Evolutionary conservation across 129 eudicot genomes (phyloP).

Genomic region (Ambrosia trifida): DNA sequence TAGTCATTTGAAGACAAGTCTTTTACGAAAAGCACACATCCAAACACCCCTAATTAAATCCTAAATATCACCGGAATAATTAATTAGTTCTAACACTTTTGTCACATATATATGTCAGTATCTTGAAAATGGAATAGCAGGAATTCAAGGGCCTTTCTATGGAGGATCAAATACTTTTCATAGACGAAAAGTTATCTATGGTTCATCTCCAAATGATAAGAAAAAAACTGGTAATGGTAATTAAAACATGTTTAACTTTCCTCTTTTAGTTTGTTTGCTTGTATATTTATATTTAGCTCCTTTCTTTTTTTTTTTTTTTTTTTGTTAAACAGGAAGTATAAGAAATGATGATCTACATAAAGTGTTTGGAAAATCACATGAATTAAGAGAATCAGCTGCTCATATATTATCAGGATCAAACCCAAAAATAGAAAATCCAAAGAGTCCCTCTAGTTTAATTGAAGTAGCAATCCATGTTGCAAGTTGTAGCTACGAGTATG

Average conservation of each 20-base stretch:
- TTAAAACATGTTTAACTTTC: background rate
- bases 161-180: slow-evolving; percentile 56
- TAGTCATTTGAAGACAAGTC: too few relatives aligned
- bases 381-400: slow-evolving; percentile 39
- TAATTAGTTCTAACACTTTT: background rate
- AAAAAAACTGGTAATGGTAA: slow-evolving; percentile 35
- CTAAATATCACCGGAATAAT: background rate
- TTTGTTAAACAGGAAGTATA: slow-evolving; percentile 22
- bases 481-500: slow-evolving; percentile 50
- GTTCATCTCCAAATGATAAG: slow-evolving; percentile 41
- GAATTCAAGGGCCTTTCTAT: slow-evolving; percentile 50
- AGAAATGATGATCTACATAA: slow-evolving; percentile 27
- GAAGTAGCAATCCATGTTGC: slow-evolving; percentile 45
- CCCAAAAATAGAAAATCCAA: background rate
- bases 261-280: too few relatives aligned
- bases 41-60: too few relatives aligned
- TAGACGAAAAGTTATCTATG: slow-evolving; percentile 55
- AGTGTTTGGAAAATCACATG: slow-evolving; percentile 45
- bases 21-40: too few relatives aligned
- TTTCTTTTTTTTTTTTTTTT: background rate
- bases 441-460: slow-evolving; percentile 30
- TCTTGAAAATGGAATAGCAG: slow-evolving; percentile 27
- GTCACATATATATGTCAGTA: slow-evolving; percentile 23
- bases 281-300: background rate
- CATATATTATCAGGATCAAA: slow-evolving; percentile 29